Evolutionary conservation across 495 filamentous ascomycete species (phyloP).

Genomic region (Talaromyces ruber): DNA sequence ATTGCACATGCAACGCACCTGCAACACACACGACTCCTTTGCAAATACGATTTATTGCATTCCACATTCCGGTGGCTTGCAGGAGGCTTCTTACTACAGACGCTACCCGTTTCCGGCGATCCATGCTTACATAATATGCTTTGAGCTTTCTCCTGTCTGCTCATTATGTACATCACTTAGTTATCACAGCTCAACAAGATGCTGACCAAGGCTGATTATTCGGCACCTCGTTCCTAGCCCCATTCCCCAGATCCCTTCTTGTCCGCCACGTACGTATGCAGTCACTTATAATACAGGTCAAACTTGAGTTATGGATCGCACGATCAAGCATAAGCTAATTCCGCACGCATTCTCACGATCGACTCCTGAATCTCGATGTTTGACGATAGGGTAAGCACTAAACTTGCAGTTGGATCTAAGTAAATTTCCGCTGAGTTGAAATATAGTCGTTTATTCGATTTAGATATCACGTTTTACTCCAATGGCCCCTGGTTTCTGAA

Average conservation of each 20-base stretch:
- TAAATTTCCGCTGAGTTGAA: too few relatives aligned
- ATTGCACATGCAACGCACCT: background rate
- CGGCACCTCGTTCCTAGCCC: background rate
- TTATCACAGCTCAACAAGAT: too few relatives aligned
- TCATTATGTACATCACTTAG: background rate
- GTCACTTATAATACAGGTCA: background rate
- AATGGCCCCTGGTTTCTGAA: too few relatives aligned
- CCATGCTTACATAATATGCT: too few relatives aligned
- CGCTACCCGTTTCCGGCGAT: background rate
- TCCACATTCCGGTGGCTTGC: conserved; percentile 3
- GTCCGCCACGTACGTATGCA: background rate
- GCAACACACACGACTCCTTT: background rate
- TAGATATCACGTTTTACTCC: too few relatives aligned
- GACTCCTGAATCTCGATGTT: background rate
- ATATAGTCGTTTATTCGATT: too few relatives aligned
- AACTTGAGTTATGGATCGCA: background rate
- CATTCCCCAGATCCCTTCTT: background rate
- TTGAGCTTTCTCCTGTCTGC: background rate
- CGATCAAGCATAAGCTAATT: too few relatives aligned
- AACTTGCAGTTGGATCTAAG: too few relatives aligned
- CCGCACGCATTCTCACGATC: background rate
- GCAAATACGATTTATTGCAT: conserved; percentile 3
- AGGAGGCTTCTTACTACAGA: background rate
- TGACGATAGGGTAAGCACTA: background rate
- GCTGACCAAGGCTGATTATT: background rate